phyloP scores from a whole-genome alignment of 139 green algal genomes.

The Coelastrella sp. region DNA sequence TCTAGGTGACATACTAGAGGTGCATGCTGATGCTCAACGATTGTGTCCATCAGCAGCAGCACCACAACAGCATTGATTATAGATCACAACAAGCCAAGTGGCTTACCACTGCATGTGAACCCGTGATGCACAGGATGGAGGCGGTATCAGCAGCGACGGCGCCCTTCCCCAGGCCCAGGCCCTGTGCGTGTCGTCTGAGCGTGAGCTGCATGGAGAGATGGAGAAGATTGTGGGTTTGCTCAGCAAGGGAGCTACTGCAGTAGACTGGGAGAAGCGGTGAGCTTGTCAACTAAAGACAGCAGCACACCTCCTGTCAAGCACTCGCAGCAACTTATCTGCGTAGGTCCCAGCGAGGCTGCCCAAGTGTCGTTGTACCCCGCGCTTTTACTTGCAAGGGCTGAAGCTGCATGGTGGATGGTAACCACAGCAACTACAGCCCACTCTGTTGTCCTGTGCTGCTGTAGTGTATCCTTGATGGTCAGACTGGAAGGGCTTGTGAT shows the following conservation, averaged over 20 bases:
- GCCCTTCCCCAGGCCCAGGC: constrained; percentile 53
- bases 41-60: neutral
- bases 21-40: neutral
- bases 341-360: no score
- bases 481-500: constrained; percentile 76
- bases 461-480: constrained; percentile 69
- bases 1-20: neutral
- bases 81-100: neutral
- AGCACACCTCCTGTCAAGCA: no score
- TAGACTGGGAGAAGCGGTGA: constrained; percentile 61
- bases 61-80: neutral
- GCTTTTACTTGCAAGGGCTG: no score
- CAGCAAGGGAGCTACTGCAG: constrained; percentile 17
- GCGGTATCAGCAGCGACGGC: constrained; percentile 52
- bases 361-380: no score
- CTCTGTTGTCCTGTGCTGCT: neutral
- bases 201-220: constrained; percentile 65
- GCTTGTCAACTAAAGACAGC: neutral
- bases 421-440: neutral
- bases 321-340: no score
- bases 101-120: neutral
- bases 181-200: constrained; percentile 59
- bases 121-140: constrained; percentile 44
- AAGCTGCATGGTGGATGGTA: no score
- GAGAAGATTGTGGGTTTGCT: constrained; percentile 59